phyloP scores from a whole-genome alignment of 2,329 filamentous ascomycete species.

The Trichophyton rubrum region DNA sequence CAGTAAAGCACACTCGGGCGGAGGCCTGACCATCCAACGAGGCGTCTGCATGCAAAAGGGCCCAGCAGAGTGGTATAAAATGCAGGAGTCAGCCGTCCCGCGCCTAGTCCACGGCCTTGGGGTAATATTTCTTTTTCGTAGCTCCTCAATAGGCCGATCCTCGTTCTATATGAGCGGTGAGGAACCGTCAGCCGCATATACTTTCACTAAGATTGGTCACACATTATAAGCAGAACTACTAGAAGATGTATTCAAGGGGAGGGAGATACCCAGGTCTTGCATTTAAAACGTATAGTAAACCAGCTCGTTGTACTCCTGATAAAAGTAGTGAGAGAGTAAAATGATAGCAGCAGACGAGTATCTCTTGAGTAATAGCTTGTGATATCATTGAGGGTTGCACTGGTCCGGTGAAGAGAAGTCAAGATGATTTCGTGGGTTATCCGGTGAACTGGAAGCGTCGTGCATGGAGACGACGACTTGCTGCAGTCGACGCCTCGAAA shows the following conservation, averaged over 20 bases:
- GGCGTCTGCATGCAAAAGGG: neutral
- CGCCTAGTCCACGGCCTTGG: neutral
- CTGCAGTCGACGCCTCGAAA: neutral
- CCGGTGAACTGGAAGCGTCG: neutral
- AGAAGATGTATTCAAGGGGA: neutral
- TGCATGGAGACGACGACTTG: neutral
- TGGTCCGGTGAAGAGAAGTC: neutral
- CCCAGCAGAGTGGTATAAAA: neutral
- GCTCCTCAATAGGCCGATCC: neutral
- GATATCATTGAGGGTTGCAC: neutral
- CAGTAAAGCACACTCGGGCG: neutral
- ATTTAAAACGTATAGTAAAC: no score
- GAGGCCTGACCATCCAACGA: neutral
- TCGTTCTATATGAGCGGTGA: conserved; percentile 3
- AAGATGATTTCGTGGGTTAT: neutral
- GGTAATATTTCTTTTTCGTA: conserved; percentile 1
- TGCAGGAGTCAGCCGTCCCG: neutral
- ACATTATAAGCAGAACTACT: neutral
- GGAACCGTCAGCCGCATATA: neutral
- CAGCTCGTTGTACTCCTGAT: no score
- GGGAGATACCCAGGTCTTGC: neutral
- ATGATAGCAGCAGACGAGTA: neutral
- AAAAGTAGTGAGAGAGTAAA: no score
- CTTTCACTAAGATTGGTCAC: neutral
- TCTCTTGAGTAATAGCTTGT: no score